Conservation (phyloP, 441 rosid genomes). For the Erodium moschatum region DNA sequence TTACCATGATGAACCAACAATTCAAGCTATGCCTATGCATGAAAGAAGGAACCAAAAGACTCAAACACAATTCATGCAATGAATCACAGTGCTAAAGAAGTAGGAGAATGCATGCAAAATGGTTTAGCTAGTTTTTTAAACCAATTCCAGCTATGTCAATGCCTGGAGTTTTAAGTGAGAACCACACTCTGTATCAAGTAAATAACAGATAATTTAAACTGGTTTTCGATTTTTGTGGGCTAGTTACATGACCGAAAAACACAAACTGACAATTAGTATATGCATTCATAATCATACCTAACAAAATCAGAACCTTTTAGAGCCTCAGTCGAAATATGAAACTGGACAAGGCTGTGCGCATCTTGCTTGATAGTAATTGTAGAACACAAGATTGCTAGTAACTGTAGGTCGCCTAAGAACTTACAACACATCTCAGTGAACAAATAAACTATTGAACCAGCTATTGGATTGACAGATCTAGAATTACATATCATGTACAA, state of each 20-base stretch:
- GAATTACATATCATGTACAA: background rate
- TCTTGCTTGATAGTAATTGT: background rate
- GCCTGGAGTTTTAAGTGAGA: background rate
- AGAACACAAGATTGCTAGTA: background rate
- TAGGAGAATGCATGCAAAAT: conserved; percentile 17
- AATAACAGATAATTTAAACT: background rate
- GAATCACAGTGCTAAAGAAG: conserved; percentile 11
- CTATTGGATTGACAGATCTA: conserved; percentile 3
- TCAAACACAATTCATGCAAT: conserved; percentile 1
- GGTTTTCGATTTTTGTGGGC: background rate
- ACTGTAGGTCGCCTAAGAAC: background rate
- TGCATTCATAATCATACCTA: background rate
- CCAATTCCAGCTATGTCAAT: background rate
- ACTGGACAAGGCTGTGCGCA: background rate
- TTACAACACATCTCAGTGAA: background rate
- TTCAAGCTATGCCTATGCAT: conserved; percentile 6
- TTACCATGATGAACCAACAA: conserved; percentile 8
- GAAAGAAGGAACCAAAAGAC: background rate
- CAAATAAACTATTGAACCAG: background rate
- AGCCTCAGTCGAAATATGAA: background rate
- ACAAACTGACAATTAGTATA: background rate
- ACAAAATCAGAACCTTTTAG: background rate
- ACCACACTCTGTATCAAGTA: background rate
- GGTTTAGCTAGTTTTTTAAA: conserved; percentile 21
- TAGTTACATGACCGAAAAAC: background rate